Conservation (phyloP, 768 basidiomycete species). For the Serendipita indica region DNA sequence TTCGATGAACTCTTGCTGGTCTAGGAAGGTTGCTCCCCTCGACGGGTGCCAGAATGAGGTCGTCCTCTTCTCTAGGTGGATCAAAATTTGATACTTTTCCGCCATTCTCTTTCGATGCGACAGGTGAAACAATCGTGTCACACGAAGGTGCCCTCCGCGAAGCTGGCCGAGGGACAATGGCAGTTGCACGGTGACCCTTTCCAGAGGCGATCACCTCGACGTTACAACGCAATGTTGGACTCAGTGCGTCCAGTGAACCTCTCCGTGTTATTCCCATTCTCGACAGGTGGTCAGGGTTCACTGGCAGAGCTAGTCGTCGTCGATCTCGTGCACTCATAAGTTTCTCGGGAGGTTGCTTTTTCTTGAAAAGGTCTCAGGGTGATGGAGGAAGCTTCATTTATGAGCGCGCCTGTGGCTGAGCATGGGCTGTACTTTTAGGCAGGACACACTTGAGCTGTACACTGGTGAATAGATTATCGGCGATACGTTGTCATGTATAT, state of each 20-base stretch:
- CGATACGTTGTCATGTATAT: too few relatives aligned
- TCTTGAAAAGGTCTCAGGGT: background rate
- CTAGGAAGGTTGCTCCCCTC: background rate
- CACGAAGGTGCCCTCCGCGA: background rate
- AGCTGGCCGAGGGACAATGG: background rate
- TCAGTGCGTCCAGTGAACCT: background rate
- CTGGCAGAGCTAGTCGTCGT: background rate
- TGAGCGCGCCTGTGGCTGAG: too few relatives aligned
- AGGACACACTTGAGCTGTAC: too few relatives aligned
- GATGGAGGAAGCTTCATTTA: too few relatives aligned
- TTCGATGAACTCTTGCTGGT: background rate
- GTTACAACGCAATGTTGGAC: background rate
- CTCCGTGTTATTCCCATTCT: too few relatives aligned
- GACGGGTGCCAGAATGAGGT: background rate
- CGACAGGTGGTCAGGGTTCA: background rate
- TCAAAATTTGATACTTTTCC: background rate
- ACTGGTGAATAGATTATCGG: too few relatives aligned
- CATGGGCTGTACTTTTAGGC: too few relatives aligned
- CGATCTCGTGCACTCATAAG: background rate
- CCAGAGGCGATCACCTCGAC: background rate
- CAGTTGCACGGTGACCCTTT: background rate
- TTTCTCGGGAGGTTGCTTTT: background rate
- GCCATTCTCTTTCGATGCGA: background rate
- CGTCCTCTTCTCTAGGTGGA: background rate
- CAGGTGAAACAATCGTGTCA: background rate